Base-by-base conservation (phyloP, 305 asterid species). In the Solanum hybrid region DNA sequence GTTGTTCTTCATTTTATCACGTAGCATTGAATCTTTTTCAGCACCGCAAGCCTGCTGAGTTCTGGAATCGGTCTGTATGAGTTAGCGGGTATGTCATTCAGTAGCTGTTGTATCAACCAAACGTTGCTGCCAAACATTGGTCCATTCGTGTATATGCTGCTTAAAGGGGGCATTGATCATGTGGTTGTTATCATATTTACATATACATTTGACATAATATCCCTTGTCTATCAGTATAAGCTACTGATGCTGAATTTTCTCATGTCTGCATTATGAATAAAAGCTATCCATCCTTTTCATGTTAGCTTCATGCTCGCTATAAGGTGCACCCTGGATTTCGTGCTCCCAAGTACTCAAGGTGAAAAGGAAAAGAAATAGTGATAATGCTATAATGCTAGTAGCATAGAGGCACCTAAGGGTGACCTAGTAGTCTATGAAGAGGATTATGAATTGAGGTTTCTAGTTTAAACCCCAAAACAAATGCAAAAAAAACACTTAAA, bases 21-120 rank as follows among this genome's bases (percentile, higher is more conserved):
- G 4, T 73, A 38, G 32, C 64, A 86, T 86, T 56, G 46, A 56
- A 86, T 34, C 17, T 22, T 89, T 91, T 90, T 76, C 93, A 95
- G 97, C 99, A 97, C 85, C 96, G 98, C 66, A 97, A 96, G 92
- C 95, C 98, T 38, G 84, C 56, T 38, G 98, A 94, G 72, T 96
- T 97, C 86, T 97, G 99, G 99, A 94, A 90, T 90, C 94, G 13
- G 91, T 93, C 77, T 92, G 93, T 86, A 29, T 82, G 38, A 82
- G 73, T 46, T 46, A 72, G 89, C 5, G 5, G 31, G 7, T 66
- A 87, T 14, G 37, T 60, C 69, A 32, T 66, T 32, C 34, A 0
- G 10, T 27, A 79, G 34, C 85, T 42, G 87, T 69, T 86, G 34
- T 36, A 66, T 66, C 79, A 81, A 24, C 37, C 86, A 81, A 81